A percentile compares a stretch with the other conserved stretches of the same genome.
Evolutionary conservation across 805 yeast species (phyloP).

Genomic region (Dipodascus albidus): DNA sequence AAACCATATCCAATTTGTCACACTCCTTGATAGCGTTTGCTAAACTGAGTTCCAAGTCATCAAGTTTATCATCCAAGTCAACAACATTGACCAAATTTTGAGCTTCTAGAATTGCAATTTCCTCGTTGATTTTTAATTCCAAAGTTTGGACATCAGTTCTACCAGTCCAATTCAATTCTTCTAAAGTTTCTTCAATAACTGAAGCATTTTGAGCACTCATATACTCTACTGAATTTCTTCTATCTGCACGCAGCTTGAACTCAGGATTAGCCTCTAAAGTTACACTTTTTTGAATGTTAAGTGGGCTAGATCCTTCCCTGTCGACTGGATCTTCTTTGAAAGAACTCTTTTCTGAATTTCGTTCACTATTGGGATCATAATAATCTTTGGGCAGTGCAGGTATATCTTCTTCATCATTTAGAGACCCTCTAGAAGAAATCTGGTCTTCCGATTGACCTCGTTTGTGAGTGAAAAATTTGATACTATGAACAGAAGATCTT

Average conservation of each 20-base stretch:
- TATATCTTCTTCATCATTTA: not conserved
- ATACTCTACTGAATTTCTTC: not conserved
- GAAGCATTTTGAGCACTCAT: conserved; percentile 12
- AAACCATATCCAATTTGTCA: conserved; percentile 39
- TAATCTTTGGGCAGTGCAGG: not conserved
- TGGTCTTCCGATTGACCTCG: not conserved
- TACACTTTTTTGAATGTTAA: too few species aligned
- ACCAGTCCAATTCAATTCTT: conserved; percentile 68
- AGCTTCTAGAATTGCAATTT: conserved; percentile 51
- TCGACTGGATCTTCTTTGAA: too few species aligned
- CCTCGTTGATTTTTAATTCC: conserved; percentile 44
- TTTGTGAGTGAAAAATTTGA: conserved; percentile 7
- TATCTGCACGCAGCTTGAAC: not conserved
- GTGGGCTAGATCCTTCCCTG: too few species aligned
- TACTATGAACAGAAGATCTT: conserved; percentile 5
- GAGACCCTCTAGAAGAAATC: not conserved
- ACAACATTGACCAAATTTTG: conserved; percentile 47
- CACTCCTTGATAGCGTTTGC: conserved; percentile 40
- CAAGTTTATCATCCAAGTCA: conserved; percentile 35
- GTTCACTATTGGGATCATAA: not conserved
- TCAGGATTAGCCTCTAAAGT: too few species aligned
- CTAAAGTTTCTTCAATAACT: conserved; percentile 52
- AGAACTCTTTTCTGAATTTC: too few species aligned
- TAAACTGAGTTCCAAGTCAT: conserved; percentile 33
- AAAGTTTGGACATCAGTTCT: conserved; percentile 51